A percentile compares a stretch with the other conserved stretches of the same genome.
These are phyloP conservation scores for Kalanchoe fedtschenkoi DNA, from an alignment of 164 flowering plant genomes.

Conservation along the genomic window DNA sequence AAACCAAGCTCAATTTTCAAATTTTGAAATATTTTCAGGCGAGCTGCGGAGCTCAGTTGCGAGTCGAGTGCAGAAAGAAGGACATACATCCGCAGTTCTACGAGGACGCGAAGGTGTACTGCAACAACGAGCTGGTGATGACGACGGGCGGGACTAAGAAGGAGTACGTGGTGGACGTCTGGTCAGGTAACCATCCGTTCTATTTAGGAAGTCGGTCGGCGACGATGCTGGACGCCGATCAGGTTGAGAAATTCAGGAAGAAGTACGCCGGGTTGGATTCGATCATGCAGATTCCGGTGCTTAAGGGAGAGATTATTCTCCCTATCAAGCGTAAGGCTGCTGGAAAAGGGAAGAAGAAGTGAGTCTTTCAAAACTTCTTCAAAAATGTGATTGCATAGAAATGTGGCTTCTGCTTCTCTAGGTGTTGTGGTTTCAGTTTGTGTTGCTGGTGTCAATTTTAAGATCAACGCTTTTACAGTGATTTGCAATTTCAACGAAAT, in stretches of 20 bases:
- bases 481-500: no score
- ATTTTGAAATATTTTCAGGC: no score
- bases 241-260: slow-evolving; percentile 71
- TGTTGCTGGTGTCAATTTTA: not conserved
- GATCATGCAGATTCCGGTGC: slow-evolving; percentile 59
- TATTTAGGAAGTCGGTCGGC: slow-evolving; percentile 52
- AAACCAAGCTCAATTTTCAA: no score
- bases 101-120: slow-evolving; percentile 67
- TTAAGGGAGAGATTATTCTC: slow-evolving; percentile 57
- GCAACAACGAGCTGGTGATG: slow-evolving; percentile 70
- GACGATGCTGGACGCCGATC: slow-evolving; percentile 38
- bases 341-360: slow-evolving; percentile 38
- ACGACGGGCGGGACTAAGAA: slow-evolving; percentile 75
- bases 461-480: not conserved
- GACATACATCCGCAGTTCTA: slow-evolving; percentile 68
- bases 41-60: slow-evolving; percentile 9
- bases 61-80: slow-evolving; percentile 57
- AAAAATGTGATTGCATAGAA: not conserved
- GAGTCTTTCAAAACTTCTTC: slow-evolving; percentile 7
- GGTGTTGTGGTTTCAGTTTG: no score
- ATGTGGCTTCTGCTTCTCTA: no score
- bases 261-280: slow-evolving; percentile 33
- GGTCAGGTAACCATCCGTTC: slow-evolving; percentile 87
- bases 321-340: slow-evolving; percentile 37
- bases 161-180: slow-evolving; percentile 75